These are phyloP conservation scores for Aspergillus hancockii DNA, from an alignment of 495 filamentous ascomycete genomes.

Conservation along the genomic window DNA sequence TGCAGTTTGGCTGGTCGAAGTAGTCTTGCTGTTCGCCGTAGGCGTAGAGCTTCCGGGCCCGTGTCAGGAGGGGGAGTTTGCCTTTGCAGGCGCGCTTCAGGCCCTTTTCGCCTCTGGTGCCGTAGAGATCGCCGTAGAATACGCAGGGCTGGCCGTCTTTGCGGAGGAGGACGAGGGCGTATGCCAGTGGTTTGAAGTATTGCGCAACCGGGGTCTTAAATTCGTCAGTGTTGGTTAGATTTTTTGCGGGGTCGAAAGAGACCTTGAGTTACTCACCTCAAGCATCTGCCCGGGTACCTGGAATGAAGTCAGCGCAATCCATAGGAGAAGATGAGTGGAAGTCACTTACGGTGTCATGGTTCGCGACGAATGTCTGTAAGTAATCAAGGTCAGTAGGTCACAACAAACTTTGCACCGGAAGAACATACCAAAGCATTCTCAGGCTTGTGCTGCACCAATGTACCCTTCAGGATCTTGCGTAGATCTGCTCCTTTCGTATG, in stretches of 20 bases:
- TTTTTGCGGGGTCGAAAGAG: neutral
- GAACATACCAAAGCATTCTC: constrained; percentile 60
- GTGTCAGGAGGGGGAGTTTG: constrained; percentile 58
- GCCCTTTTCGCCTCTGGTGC: constrained; percentile 52
- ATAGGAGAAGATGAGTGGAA: neutral
- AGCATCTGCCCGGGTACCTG: constrained; percentile 63
- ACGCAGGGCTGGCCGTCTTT: constrained; percentile 66
- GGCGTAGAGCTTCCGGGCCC: constrained; percentile 67
- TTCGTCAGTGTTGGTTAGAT: constrained; percentile 11
- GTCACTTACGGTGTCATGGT: constrained; percentile 48
- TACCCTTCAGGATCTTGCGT: constrained; percentile 59
- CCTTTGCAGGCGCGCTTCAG: constrained; percentile 60
- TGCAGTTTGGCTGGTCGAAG: constrained; percentile 64
- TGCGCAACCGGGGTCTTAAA: constrained; percentile 47
- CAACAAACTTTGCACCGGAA: neutral
- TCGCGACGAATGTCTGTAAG: constrained; percentile 43
- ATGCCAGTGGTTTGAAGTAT: constrained; percentile 61
- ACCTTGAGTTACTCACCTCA: constrained; percentile 36
- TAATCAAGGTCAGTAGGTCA: neutral
- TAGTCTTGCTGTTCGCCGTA: constrained; percentile 71
- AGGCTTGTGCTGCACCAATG: constrained; percentile 58
- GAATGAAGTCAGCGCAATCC: neutral
- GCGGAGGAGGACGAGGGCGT: constrained; percentile 67
- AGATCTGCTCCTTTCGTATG: constrained; percentile 56
- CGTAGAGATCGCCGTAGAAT: constrained; percentile 76